Evolutionary conservation across 352 stramenopile genomes (phyloP).

Genomic region (Phytophthora tubulina): DNA sequence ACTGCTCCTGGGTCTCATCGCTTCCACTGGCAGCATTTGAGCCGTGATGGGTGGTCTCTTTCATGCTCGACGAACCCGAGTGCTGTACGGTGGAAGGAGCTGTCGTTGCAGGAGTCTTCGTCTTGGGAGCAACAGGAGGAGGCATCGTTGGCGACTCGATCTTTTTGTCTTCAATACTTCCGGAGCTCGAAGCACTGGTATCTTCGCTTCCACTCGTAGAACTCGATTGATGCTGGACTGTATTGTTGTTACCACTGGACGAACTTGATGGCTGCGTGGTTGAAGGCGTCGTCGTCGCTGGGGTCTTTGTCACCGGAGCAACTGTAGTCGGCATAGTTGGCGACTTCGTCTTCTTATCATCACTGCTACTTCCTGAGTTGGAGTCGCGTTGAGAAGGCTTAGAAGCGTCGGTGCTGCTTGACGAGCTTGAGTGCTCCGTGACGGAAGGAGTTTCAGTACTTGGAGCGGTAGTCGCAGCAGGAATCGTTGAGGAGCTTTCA

Average conservation of each 20-base stretch:
- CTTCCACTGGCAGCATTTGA: neutral
- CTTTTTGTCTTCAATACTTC: neutral
- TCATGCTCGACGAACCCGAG: conserved; percentile 1
- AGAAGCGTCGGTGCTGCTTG: neutral
- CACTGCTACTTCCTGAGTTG: neutral
- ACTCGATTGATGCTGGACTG: neutral
- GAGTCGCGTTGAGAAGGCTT: neutral
- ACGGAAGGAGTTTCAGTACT: too few species aligned
- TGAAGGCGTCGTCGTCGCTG: neutral
- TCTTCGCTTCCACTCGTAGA: neutral
- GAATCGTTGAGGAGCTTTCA: neutral
- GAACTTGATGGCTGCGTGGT: neutral
- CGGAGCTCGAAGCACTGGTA: neutral
- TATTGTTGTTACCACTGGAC: neutral
- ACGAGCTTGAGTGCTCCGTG: conserved; percentile 1
- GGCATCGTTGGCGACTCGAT: neutral
- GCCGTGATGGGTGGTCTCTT: neutral
- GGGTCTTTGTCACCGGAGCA: neutral
- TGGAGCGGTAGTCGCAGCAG: conserved; percentile 5
- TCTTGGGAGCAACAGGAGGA: neutral
- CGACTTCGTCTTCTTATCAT: neutral
- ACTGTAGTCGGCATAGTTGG: neutral
- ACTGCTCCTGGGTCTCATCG: neutral
- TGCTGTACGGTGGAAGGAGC: neutral
- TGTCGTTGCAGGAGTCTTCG: conserved; percentile 4